phyloP scores from a whole-genome alignment of 202 grass and related monocot genomes.

The Zoysia matrella region DNA sequence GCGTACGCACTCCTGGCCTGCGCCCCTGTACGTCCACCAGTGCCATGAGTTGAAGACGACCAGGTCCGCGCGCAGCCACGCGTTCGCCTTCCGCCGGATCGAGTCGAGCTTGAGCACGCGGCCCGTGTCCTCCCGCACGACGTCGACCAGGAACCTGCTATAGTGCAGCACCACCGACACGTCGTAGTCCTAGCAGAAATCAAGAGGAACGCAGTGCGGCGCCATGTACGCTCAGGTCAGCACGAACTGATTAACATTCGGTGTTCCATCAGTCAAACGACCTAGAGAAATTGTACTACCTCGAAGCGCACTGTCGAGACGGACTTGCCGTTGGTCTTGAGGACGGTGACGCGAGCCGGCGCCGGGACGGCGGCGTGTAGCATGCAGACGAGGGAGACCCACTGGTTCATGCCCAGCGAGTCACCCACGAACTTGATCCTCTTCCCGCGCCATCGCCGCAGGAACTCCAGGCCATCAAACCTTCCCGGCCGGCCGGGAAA shows the following conservation, averaged over 20 bases:
- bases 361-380: constrained; percentile 48
- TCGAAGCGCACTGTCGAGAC: constrained; percentile 50
- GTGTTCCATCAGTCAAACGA: no score
- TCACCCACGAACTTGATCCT: constrained; percentile 70
- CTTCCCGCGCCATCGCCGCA: constrained; percentile 51
- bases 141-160: constrained; percentile 60
- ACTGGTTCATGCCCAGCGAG: constrained; percentile 70
- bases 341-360: not conserved
- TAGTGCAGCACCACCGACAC: constrained; percentile 51
- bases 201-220: no score
- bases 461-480: constrained; percentile 49
- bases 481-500: constrained; percentile 3
- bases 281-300: not conserved
- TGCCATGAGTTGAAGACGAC: constrained; percentile 79
- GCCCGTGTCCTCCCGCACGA: constrained; percentile 2
- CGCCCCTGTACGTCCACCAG: constrained; percentile 59
- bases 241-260: no score
- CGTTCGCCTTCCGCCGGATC: constrained; percentile 7
- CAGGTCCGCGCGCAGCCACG: constrained; percentile 50
- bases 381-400: constrained; percentile 53
- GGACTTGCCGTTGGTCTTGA: not conserved
- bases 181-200: constrained; percentile 41
- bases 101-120: constrained; percentile 57
- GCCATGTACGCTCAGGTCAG: no score
- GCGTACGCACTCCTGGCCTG: constrained; percentile 45